Evolutionary conservation across 2,329 filamentous ascomycete genomes (phyloP), one percentile per base, ranked within the genome.

Genomic region (Aspergillus transmontanensis): DNA sequence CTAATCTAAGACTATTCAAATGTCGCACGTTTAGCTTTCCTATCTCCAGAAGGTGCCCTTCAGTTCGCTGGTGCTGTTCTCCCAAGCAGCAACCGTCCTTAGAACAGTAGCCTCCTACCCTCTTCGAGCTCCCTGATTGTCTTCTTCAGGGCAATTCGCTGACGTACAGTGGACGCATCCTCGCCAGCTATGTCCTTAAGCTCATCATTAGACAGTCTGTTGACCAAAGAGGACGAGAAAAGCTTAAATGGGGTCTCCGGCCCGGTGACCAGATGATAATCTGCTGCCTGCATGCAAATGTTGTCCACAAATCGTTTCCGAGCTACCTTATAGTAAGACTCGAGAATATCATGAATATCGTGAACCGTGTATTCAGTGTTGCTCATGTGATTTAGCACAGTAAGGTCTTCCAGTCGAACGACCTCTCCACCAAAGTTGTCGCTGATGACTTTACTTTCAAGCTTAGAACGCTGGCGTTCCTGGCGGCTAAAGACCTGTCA

Each of bases 261-360:
- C 0, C 84, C 82, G 1, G 75, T 76, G 0, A 90, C 74, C 0
- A 91, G 78, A 63, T 81, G 80, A 68, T 87, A 76, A 50, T 85
- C 82, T 1, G 85, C 77, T 0, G 82, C 86, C 65, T 90, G 88
- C 64, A 84, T 82, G 69, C 81, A 87, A 1, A 92, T 73, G 3
- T 80, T 83, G 67, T 92, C 89, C 1, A 89, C 82, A 62, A 92
- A 90, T 0, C 87, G 83, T 69, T 85, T 85, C 14, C 79, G 80
- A 0, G 87, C 81, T 1, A 90, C 84, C 30, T 85, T 80, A 76
- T 91, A 90, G 73, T 89, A 91, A 3, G 83, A 81, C 28, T 80
- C 70, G 0, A 91, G 78, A 1, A 86, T 84, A 63, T 90, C 84
- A 60, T 89, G 86, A 5, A 91, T 83, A 9, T 87, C 81, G 32